Evolutionary conservation across 2,329 filamentous ascomycete species (phyloP).

Genomic region (Apiospora marii): DNA sequence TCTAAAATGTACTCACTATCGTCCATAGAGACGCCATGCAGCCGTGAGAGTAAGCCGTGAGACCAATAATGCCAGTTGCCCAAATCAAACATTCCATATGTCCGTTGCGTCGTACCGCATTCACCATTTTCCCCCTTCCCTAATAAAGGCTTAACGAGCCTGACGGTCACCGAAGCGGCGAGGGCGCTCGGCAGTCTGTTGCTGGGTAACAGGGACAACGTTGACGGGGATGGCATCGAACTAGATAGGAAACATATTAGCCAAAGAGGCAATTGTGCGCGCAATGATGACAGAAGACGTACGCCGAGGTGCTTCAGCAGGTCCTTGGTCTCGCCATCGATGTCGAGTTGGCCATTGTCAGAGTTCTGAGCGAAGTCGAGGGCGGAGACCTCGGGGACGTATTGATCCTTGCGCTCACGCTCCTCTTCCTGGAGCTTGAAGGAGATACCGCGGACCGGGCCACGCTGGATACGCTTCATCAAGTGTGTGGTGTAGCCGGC

Average conservation of each 20-base stretch:
- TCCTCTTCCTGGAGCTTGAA: conserved; percentile 99
- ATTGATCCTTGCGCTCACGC: conserved; percentile 99
- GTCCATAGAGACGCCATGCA: conserved; percentile 64
- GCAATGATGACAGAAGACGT: conserved; percentile 59
- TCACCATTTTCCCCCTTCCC: conserved; percentile 14
- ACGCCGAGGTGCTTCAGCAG: conserved; percentile 98
- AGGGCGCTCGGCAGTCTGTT: conserved; percentile 82
- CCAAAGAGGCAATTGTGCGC: conserved; percentile 40
- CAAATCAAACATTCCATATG: conserved; percentile 42
- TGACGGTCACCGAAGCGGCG: conserved; percentile 78
- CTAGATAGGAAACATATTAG: conserved; percentile 56
- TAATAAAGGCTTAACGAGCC: conserved; percentile 34
- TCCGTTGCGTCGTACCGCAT: conserved; percentile 24
- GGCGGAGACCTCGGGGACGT: conserved; percentile 98
- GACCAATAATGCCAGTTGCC: conserved; percentile 52
- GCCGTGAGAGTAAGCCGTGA: conserved; percentile 42
- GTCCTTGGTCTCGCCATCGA: conserved; percentile 98
- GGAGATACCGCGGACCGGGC: conserved; percentile 98
- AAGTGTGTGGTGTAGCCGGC: conserved; percentile 97
- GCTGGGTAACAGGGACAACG: conserved; percentile 88
- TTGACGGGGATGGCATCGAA: conserved; percentile 99
- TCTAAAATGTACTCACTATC: conserved; percentile 66
- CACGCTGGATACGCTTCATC: conserved; percentile 99
- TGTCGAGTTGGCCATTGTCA: conserved; percentile 92
- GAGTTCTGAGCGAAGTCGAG: conserved; percentile 96